Evolutionary conservation across 768 basidiomycete species (phyloP).

Genomic region (Tylopilus sp.): DNA sequence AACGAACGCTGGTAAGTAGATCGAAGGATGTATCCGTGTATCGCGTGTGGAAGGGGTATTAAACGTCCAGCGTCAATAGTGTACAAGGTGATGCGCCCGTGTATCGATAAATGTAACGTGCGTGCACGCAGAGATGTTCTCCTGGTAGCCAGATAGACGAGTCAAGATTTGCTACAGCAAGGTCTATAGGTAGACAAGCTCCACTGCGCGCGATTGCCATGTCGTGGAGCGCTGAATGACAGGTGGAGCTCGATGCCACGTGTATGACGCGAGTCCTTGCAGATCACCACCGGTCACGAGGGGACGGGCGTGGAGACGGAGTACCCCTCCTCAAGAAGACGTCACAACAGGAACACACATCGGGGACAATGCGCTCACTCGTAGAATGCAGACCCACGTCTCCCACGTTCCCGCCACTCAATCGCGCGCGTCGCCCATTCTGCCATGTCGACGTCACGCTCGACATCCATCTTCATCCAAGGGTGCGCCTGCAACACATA

Average conservation of each 20-base stretch:
- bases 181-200: background rate
- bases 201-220: background rate
- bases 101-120: background rate
- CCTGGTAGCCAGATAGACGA: background rate
- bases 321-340: slow-evolving; percentile 14
- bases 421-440: slow-evolving; percentile 71
- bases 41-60: slow-evolving; percentile 21
- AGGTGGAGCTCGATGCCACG: slow-evolving; percentile 1
- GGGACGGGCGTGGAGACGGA: slow-evolving; percentile 21
- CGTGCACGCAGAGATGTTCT: background rate
- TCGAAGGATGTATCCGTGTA: slow-evolving; percentile 13
- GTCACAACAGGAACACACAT: slow-evolving; percentile 7
- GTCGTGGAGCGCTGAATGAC: background rate
- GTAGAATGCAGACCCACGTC: slow-evolving; percentile 15
- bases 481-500: slow-evolving; percentile 57
- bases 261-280: background rate
- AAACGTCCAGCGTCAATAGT: slow-evolving; percentile 27
- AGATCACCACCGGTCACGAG: slow-evolving; percentile 24
- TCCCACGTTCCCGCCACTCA: slow-evolving; percentile 31
- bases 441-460: slow-evolving; percentile 75
- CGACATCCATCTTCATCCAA: slow-evolving; percentile 62
- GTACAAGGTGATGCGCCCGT: slow-evolving; percentile 5
- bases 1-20: slow-evolving; percentile 8
- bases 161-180: background rate
- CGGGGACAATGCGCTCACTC: slow-evolving; percentile 20